Evolutionary conservation across 2,329 filamentous ascomycete genomes (phyloP).

Genomic region (Colletotrichum gloeosporioides): DNA sequence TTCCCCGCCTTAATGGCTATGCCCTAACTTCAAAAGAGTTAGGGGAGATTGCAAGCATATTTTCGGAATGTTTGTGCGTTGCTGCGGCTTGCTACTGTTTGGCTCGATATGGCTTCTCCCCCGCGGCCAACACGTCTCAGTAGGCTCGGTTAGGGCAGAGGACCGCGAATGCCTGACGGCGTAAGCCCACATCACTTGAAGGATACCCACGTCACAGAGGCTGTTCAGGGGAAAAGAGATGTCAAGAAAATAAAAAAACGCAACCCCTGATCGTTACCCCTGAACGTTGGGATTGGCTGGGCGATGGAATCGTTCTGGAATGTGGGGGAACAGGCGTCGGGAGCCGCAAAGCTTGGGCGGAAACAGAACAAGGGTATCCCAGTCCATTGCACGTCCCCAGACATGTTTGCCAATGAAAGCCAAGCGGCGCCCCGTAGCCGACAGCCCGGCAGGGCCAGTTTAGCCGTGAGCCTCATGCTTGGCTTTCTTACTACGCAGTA

Average conservation of each 20-base stretch:
- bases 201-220: not conserved
- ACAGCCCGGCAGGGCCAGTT: slow-evolving; percentile 1
- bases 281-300: not conserved
- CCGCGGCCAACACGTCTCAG: not conserved
- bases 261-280: not conserved
- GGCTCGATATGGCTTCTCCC: not conserved
- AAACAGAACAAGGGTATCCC: not conserved
- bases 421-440: not conserved
- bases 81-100: not conserved
- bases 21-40: not conserved
- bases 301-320: not conserved
- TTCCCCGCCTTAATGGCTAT: not conserved
- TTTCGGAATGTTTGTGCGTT: not conserved
- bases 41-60: not conserved
- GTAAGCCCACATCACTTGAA: not conserved
- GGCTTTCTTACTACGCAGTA: not conserved
- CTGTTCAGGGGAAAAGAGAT: not conserved
- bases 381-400: not conserved
- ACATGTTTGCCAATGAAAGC: not conserved
- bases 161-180: not conserved
- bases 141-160: not conserved
- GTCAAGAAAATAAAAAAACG: not conserved
- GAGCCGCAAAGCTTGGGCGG: slow-evolving; percentile 9
- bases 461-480: not conserved
- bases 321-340: slow-evolving; percentile 4